phyloP scores from a whole-genome alignment of 2,329 filamentous ascomycete species.

The Fusarium ambrosium region DNA sequence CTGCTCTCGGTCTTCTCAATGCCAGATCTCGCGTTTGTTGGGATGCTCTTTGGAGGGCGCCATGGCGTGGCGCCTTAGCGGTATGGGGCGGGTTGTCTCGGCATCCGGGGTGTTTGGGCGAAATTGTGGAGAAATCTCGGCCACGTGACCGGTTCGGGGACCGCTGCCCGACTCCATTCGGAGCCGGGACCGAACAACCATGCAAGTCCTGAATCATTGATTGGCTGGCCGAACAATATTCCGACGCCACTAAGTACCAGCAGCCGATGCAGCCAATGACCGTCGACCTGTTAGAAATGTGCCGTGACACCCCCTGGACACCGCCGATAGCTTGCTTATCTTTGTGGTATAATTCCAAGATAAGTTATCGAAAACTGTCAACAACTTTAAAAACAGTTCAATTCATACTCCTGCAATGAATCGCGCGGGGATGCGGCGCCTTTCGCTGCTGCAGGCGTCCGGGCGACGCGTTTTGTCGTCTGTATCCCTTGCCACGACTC shows the following conservation, averaged over 20 bases:
- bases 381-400: not conserved
- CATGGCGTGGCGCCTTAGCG: slow-evolving; percentile 12
- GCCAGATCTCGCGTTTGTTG: not conserved
- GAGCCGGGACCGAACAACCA: slow-evolving; percentile 17
- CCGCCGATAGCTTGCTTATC: slow-evolving; percentile 2
- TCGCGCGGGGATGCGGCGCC: slow-evolving; percentile 34
- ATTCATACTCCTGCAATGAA: slow-evolving; percentile 20
- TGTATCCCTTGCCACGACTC: slow-evolving; percentile 26
- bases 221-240: slow-evolving; percentile 29
- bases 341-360: slow-evolving; percentile 19
- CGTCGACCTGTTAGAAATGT: slow-evolving; percentile 21
- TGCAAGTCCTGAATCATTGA: not conserved
- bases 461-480: slow-evolving; percentile 28
- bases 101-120: slow-evolving; percentile 10
- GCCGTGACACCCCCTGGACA: slow-evolving; percentile 11
- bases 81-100: slow-evolving; percentile 20
- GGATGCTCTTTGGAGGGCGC: slow-evolving; percentile 20
- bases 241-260: slow-evolving; percentile 24
- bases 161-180: slow-evolving; percentile 29
- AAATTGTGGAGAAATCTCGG: slow-evolving; percentile 10
- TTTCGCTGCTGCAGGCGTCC: slow-evolving; percentile 35
- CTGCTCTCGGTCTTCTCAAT: not conserved
- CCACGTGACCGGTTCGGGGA: slow-evolving; percentile 36
- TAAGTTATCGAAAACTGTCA: not conserved
- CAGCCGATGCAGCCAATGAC: slow-evolving; percentile 20